Evolutionary conservation across 2,329 filamentous ascomycete genomes (phyloP).

Genomic region (Apiospora phragmitis): DNA sequence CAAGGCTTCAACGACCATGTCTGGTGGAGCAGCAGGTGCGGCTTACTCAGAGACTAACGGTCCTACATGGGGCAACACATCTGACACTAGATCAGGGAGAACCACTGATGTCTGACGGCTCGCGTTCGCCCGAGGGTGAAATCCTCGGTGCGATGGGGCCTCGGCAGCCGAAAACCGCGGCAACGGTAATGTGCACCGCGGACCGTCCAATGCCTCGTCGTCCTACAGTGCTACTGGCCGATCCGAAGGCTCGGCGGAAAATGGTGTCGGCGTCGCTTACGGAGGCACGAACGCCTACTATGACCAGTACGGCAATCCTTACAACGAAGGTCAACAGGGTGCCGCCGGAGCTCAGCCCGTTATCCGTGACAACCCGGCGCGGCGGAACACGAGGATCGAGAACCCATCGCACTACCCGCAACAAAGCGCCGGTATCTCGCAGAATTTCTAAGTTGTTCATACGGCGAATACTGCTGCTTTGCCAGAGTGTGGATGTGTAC

Average conservation of each 20-base stretch:
- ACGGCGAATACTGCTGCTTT: conserved; percentile 14
- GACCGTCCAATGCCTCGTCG: conserved; percentile 93
- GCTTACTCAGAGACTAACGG: conserved; percentile 75
- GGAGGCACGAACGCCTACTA: conserved; percentile 52
- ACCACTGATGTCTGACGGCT: conserved; percentile 55
- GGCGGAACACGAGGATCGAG: conserved; percentile 93
- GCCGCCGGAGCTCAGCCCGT: conserved; percentile 66
- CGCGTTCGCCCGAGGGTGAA: conserved; percentile 70
- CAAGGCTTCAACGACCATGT: conserved; percentile 88
- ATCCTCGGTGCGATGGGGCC: conserved; percentile 82
- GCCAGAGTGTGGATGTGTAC: background rate
- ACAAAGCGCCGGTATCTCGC: conserved; percentile 91
- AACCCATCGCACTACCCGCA: conserved; percentile 86
- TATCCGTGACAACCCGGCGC: conserved; percentile 88
- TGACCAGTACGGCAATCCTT: conserved; percentile 60
- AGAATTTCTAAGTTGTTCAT: conserved; percentile 77
- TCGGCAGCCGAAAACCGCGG: conserved; percentile 64
- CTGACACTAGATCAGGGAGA: conserved; percentile 73
- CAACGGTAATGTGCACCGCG: conserved; percentile 73
- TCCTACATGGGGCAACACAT: conserved; percentile 42
- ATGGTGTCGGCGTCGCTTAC: conserved; percentile 46
- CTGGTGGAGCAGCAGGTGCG: conserved; percentile 65
- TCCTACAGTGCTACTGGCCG: conserved; percentile 83
- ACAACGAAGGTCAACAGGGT: conserved; percentile 43
- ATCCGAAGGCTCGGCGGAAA: conserved; percentile 67